phyloP scores from a whole-genome alignment of 306 rosid species.

The Pterocarpus macrocarpus region DNA sequence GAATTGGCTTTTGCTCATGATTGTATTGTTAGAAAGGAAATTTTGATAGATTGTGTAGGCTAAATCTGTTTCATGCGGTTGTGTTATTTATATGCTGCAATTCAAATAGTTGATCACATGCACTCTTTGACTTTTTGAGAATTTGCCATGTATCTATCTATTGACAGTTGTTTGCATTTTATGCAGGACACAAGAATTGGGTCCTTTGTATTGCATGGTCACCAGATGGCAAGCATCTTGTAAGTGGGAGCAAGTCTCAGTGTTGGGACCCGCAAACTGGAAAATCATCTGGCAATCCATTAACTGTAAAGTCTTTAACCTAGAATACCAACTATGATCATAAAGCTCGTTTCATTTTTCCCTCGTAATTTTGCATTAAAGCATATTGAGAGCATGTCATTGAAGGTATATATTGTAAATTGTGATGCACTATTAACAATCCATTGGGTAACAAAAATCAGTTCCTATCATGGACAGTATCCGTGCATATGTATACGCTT shows the following conservation, averaged over 20 bases:
- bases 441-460: too few relatives aligned
- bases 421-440: neutral
- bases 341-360: slow-evolving; percentile 20
- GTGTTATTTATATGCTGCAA: slow-evolving; percentile 3
- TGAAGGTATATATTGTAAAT: neutral
- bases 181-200: slow-evolving; percentile 90
- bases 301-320: slow-evolving; percentile 61
- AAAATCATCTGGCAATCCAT: slow-evolving; percentile 72
- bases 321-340: neutral
- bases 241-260: slow-evolving; percentile 89
- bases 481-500: neutral
- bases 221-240: slow-evolving; percentile 91
- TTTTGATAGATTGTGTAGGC: slow-evolving; percentile 18
- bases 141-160: neutral
- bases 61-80: slow-evolving; percentile 26
- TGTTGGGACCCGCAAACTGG: slow-evolving; percentile 98
- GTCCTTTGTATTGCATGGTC: slow-evolving; percentile 98
- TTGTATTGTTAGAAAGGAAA: slow-evolving; percentile 7
- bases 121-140: too few relatives aligned
- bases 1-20: slow-evolving; percentile 1
- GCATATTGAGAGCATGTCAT: neutral
- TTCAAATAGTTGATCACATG: slow-evolving; percentile 6
- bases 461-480: neutral
- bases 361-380: slow-evolving; percentile 4
- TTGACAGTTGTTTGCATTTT: slow-evolving; percentile 32